Evolutionary conservation across 495 filamentous ascomycete species (phyloP), one percentile per base, ranked within the genome.

Genomic region (Daldinia bambusicola): DNA sequence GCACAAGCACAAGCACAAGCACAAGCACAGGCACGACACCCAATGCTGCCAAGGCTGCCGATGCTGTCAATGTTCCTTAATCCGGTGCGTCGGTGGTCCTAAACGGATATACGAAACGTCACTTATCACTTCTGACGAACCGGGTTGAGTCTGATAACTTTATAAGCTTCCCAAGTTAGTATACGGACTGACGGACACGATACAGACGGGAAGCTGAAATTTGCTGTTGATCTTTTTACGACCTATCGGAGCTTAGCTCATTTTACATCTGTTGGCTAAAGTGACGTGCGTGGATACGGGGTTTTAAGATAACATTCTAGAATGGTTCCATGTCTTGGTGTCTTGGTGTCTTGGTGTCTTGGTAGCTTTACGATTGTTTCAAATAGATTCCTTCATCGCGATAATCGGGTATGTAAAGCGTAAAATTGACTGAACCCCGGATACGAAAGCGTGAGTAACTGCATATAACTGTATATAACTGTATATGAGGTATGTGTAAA

Each of bases 241-340:
- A 22, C 58, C 52, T 41, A 69, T 63, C 50, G 52, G 41, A 63
- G 51, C 30, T 26, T 52, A 20, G 16, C 16, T 14, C 41, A 22
- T 69, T 52, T 43, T 10, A 32, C 22, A 36, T 26, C 26, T 16
- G 32, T 61, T 32, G 56, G 20, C 48, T 63, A 52, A 52, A 45
- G 52, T 58, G 52, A 41, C 31, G 30, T 56, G 45, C 32, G 43
- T 51, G 22, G 31, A 62, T 37, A 56, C 26, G 50, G 45, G 36
- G 55, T 6, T 45, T 53, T 14, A 18, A 12, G 20, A 55, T 55
- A 18, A 31, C 40, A 16, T 51, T 37, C 40, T 37, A 40, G 43
- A 55, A 55, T 61, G 31, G 26, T 55, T 53, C 45, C 40, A 40
- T 45, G 62, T 50, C 52, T 40, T 37, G 32, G 26, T 26, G 26